Percentiles rank a stretch among this genome's conserved stretches.
Evolutionary conservation across 805 yeast genomes (phyloP).

Genomic region (Candida palmyrensis): DNA sequence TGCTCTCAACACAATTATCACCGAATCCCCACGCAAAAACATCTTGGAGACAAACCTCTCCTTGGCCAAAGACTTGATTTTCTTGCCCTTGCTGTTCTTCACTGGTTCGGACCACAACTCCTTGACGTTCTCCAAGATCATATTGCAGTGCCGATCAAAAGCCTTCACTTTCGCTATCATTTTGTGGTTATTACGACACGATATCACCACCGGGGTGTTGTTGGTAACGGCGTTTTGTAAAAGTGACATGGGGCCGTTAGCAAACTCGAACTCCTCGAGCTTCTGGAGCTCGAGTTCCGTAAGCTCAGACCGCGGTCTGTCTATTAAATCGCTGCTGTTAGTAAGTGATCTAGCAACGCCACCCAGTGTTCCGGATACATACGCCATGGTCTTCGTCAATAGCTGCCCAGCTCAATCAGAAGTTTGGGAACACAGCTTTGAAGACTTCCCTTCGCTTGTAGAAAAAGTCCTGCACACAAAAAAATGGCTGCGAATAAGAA

Average conservation of each 20-base stretch:
- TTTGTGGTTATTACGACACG: conserved; percentile 91
- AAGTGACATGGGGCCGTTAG: conserved; percentile 86
- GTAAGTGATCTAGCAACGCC: too few species aligned
- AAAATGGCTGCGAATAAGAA: too few species aligned
- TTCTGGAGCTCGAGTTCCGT: conserved; percentile 73
- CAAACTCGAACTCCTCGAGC: conserved; percentile 84
- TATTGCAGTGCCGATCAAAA: conserved; percentile 92
- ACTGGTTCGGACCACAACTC: conserved; percentile 75
- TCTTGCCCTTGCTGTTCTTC: conserved; percentile 61
- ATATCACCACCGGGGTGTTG: conserved; percentile 74
- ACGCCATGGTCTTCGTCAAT: too few species aligned
- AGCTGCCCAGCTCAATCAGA: too few species aligned
- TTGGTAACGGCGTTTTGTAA: conserved; percentile 77
- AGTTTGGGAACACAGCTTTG: too few species aligned
- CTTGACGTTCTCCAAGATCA: conserved; percentile 87
- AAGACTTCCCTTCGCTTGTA: too few species aligned
- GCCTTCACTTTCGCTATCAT: conserved; percentile 87
- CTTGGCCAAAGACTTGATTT: conserved; percentile 58
- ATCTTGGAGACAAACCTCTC: conserved; percentile 79
- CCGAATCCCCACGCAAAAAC: conserved; percentile 94
- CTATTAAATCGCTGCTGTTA: conserved; percentile 55
- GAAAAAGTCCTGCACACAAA: too few species aligned
- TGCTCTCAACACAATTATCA: conserved; percentile 68
- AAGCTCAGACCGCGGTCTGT: conserved; percentile 74
- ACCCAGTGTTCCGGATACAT: too few species aligned